Conservation (phyloP, 2,329 filamentous ascomycete species). For the Pseudophaeomoniella oleicola region DNA sequence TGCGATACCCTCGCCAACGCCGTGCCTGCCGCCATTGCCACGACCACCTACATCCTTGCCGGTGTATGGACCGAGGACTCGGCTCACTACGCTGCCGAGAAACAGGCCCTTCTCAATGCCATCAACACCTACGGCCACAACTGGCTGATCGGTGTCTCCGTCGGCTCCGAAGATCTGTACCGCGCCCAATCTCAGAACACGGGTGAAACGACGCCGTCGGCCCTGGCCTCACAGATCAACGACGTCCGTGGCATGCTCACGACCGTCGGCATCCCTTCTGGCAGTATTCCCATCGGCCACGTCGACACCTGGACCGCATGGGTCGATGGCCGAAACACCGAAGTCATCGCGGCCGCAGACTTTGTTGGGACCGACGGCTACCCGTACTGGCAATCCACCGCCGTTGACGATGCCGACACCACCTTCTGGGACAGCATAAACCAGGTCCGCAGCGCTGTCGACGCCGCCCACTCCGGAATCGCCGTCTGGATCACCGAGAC, state of each 20-base stretch:
- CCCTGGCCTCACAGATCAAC: conserved; percentile 30
- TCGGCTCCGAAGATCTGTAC: conserved; percentile 56
- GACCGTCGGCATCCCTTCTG: conserved; percentile 23
- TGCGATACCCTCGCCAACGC: conserved; percentile 34
- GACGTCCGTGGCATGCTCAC: conserved; percentile 39
- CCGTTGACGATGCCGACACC: conserved; percentile 39
- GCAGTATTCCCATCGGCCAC: conserved; percentile 39
- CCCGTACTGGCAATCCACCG: conserved; percentile 48
- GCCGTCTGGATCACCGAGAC: conserved; percentile 5
- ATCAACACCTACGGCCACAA: conserved; percentile 40
- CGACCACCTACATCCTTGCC: conserved; percentile 46
- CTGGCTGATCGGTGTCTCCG: conserved; percentile 49
- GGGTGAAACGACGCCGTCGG: conserved; percentile 24
- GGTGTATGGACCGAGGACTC: conserved; percentile 43
- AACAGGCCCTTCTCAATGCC: conserved; percentile 43
- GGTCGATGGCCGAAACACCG: conserved; percentile 43
- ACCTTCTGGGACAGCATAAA: conserved; percentile 35
- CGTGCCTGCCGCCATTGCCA: conserved; percentile 44
- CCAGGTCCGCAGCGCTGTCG: conserved; percentile 28
- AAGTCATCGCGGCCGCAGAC: conserved; percentile 48
- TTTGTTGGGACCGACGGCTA: conserved; percentile 53
- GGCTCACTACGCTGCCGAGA: conserved; percentile 43
- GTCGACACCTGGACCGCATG: conserved; percentile 56
- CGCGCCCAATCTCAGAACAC: conserved; percentile 17
- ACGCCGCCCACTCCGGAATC: conserved; percentile 20